Evolutionary conservation across 2,329 filamentous ascomycete species (phyloP).

Genomic region (Colletotrichum somersetense): DNA sequence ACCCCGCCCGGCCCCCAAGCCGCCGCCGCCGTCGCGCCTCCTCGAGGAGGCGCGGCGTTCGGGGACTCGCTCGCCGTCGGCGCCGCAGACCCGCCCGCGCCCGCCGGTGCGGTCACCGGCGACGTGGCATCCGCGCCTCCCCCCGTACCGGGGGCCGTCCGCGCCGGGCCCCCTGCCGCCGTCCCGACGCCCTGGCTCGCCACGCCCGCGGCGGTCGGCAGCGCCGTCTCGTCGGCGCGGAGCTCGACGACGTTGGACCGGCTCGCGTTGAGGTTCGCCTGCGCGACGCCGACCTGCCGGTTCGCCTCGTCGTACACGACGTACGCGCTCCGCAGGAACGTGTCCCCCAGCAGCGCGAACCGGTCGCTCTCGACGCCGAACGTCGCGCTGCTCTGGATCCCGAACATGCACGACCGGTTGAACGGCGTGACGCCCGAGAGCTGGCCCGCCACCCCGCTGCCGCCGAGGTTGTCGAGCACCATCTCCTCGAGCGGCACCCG

Average conservation of each 20-base stretch:
- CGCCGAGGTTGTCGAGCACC: constrained; percentile 57
- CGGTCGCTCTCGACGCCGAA: constrained; percentile 73
- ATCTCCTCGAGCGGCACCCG: constrained; percentile 70
- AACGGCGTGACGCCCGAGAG: constrained; percentile 56
- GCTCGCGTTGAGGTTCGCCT: constrained; percentile 63
- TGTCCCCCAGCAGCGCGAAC: constrained; percentile 73
- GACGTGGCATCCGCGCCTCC: not conserved
- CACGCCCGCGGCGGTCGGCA: constrained; percentile 61
- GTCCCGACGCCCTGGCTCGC: constrained; percentile 24
- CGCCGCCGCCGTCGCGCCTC: not conserved
- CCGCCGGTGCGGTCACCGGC: not conserved
- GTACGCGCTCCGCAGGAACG: constrained; percentile 81
- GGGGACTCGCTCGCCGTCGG: constrained; percentile 19
- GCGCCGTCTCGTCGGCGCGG: constrained; percentile 50
- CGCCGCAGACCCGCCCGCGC: not conserved
- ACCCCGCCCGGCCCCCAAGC: not conserved
- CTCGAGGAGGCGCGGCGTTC: constrained; percentile 14
- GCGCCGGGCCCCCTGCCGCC: constrained; percentile 3
- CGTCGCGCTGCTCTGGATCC: constrained; percentile 66
- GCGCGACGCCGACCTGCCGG: constrained; percentile 75
- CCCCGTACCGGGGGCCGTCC: not conserved
- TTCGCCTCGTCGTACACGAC: constrained; percentile 81
- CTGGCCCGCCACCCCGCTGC: constrained; percentile 50
- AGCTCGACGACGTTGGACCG: constrained; percentile 61
- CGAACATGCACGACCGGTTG: constrained; percentile 64